Percentiles rank a stretch among this genome's conserved stretches.
Evolutionary conservation across 345 rosid genomes (phyloP).

Genomic region (Citrus glauca): DNA sequence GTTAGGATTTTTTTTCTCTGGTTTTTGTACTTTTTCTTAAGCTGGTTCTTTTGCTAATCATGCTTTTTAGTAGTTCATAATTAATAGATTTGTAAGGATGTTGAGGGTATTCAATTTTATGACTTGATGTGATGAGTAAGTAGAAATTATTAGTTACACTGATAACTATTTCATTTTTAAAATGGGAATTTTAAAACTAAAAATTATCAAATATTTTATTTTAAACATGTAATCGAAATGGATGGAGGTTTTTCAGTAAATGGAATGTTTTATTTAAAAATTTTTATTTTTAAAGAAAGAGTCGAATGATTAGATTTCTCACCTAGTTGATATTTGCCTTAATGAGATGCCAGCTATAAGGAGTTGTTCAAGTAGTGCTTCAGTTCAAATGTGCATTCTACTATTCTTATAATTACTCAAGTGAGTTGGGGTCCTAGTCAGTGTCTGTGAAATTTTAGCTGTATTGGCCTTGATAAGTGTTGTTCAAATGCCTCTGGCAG

Average conservation of each 20-base stretch:
- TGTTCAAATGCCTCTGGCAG: background rate
- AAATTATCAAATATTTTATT: background rate
- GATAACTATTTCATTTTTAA: background rate
- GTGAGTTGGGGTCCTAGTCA: background rate
- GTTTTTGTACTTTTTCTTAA: background rate
- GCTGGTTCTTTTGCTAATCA: background rate
- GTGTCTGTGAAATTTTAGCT: background rate
- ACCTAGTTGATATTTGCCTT: background rate
- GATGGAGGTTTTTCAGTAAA: background rate
- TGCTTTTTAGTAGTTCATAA: background rate
- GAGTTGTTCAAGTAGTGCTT: background rate
- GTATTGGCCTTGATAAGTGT: background rate
- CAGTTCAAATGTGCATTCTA: background rate
- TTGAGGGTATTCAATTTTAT: background rate
- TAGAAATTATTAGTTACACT: background rate
- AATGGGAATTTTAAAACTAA: no score
- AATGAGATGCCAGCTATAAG: background rate
- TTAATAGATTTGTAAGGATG: background rate
- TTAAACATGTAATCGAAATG: background rate
- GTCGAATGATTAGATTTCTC: background rate
- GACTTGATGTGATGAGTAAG: background rate
- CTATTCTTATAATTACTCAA: background rate
- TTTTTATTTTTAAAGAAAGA: background rate
- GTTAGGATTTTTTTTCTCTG: slow-evolving; percentile 17
- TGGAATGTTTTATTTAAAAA: background rate